A percentile compares a stretch with the other conserved stretches of the same genome.
These are phyloP conservation scores for Eucalyptus virginea DNA, from an alignment of 345 rosid genomes.

Conservation along the genomic window DNA sequence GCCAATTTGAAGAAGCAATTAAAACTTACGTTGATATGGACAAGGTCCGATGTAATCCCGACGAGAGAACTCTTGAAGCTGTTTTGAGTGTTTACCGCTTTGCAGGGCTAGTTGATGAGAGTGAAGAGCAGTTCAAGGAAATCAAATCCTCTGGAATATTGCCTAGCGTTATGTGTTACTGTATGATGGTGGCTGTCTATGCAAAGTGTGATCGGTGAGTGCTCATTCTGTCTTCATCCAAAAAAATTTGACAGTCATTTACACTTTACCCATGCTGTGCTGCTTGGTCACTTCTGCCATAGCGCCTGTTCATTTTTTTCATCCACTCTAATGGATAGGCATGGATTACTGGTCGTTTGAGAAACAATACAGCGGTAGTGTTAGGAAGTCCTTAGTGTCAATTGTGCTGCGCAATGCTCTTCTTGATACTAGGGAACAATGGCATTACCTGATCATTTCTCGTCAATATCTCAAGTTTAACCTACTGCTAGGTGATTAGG, in stretches of 20 bases:
- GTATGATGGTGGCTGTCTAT: constrained; percentile 91
- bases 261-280: not conserved
- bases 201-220: constrained; percentile 73
- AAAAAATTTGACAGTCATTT: not conserved
- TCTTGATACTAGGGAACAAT: not conserved
- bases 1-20: constrained; percentile 86
- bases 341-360: not conserved
- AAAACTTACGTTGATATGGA: constrained; percentile 87
- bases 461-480: not conserved
- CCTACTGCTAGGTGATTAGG: not conserved
- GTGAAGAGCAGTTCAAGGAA: constrained; percentile 87
- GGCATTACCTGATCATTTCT: not conserved
- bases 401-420: not conserved
- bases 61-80: constrained; percentile 88
- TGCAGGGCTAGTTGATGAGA: constrained; percentile 85
- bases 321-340: not conserved
- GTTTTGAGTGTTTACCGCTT: constrained; percentile 74
- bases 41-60: constrained; percentile 65
- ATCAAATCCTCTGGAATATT: constrained; percentile 68
- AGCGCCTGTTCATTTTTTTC: not conserved
- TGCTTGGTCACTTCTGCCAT: not conserved
- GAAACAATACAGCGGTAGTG: not conserved
- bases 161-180: constrained; percentile 86
- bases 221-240: not conserved
- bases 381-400: not conserved